Base-by-base conservation (phyloP, 2,329 filamentous ascomycete genomes). In the Talaromyces pinophilus region DNA sequence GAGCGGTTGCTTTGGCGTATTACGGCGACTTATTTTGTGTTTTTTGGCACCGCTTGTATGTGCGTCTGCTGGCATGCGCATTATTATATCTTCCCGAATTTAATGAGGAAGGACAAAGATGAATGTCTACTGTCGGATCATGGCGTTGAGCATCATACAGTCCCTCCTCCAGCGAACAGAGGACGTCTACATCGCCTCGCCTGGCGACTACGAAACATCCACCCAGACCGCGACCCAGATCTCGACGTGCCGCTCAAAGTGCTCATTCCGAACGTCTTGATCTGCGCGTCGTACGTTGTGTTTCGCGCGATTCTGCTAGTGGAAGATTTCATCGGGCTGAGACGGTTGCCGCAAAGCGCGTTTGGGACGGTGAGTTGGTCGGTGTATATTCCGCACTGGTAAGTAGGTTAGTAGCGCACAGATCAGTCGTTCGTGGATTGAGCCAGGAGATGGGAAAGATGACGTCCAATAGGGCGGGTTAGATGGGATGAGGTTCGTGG, bases 1-100 rank as follows among this genome's bases (percentile, higher is more conserved):
- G 78, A 79, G 68, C 69, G 67, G 28, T 42, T 73, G 13, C 69
- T 79, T 3, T 80, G 77, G 77, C 72, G 76, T 5, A 67, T 71
- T n/a, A 66, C 72, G 8, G 72, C 71, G 50, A 63, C 72, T 25
- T 62, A 72, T 40, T 63, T 75, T 15, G 71, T 74, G 28, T 71
- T 70, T 50, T 71, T 44, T 35, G 59, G 38, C 22, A 46, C 28
- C 3, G n/a, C 35, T 11, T 38, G 59, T 44, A 33, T 19, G 38
- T 25, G n/a, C n/a, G n/a, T 61, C 15, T 42, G 38, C 10, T 61
- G 35, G 59, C 42, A 61, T 35, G 42, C 38, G n/a, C 59, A 61
- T 30, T 19, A 30, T 13, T 44, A 15, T 11, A 46, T 46, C 33
- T 6, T 61, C 1, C 59, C n/a, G n/a, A n/a, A n/a, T n/a, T n/a